Evolutionary conservation across 306 rosid genomes (phyloP).

Genomic region (Amphicarpaea edgeworthii): DNA sequence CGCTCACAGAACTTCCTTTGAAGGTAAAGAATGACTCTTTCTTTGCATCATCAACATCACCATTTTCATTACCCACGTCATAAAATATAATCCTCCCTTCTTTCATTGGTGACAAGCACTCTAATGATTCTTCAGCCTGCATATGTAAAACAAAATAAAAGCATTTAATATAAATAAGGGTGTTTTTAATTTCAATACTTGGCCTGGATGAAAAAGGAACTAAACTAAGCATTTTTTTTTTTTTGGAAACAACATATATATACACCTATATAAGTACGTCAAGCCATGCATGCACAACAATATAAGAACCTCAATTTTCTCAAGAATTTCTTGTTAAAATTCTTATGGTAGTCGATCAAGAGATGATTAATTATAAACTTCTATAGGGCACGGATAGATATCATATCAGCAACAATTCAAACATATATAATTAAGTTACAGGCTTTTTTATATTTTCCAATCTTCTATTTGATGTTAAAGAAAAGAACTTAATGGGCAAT

Average conservation of each 20-base stretch:
- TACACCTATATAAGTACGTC: neutral
- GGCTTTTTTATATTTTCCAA: neutral
- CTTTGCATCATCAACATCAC: constrained; percentile 48
- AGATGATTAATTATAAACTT: neutral
- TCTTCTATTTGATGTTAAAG: neutral
- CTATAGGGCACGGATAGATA: neutral
- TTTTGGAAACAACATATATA: constrained; percentile 4
- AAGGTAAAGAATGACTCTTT: constrained; percentile 62
- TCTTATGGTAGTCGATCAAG: neutral
- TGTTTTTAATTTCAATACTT: too few relatives aligned
- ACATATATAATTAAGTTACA: neutral
- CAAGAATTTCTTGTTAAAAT: constrained; percentile 8
- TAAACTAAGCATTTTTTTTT: too few relatives aligned
- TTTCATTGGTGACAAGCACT: constrained; percentile 45
- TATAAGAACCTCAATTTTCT: neutral
- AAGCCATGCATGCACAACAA: neutral
- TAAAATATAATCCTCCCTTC: constrained; percentile 75
- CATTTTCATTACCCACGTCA: constrained; percentile 65
- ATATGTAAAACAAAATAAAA: constrained; percentile 10
- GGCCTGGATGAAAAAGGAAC: too few relatives aligned
- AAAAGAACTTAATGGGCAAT: neutral
- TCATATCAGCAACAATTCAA: neutral
- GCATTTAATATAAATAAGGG: neutral
- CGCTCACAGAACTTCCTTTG: constrained; percentile 65
- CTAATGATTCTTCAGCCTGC: constrained; percentile 36